These are phyloP conservation scores for Persicaria tinctoria DNA, from an alignment of 148 eudicot genomes.

Conservation along the genomic window DNA sequence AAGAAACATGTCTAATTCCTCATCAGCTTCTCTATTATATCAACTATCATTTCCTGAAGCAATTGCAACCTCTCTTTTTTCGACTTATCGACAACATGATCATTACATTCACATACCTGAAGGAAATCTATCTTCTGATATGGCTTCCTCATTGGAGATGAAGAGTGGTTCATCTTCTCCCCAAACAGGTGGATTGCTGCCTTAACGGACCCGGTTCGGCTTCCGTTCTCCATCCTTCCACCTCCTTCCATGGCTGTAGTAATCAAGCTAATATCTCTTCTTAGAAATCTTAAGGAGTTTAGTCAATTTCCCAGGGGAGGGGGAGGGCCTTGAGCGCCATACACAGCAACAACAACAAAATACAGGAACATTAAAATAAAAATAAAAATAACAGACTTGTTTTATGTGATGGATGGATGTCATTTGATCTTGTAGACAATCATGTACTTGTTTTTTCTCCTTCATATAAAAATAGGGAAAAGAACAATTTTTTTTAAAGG, in stretches of 20 bases:
- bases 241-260: not conserved
- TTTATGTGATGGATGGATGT: constrained; percentile 9
- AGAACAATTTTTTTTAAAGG: not conserved
- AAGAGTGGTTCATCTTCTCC: constrained; percentile 11
- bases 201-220: constrained; percentile 14
- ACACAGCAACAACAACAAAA: not conserved
- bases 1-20: not conserved
- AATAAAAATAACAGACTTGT: not conserved
- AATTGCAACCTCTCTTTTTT: not conserved
- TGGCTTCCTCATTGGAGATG: not conserved
- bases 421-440: not conserved
- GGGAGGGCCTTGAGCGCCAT: not conserved
- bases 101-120: not conserved
- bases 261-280: not conserved
- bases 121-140: constrained; percentile 5
- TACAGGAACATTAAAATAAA: not conserved
- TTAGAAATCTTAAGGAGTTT: not conserved
- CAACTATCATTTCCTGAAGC: not conserved
- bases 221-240: not conserved
- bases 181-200: constrained; percentile 14
- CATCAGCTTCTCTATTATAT: not conserved
- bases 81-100: not conserved
- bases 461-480: not conserved
- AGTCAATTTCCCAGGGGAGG: constrained; percentile 9
- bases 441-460: constrained; percentile 5